Conservation (phyloP, 1,139 yeast species). For the Spencermartinsiella ligniputridi region DNA sequence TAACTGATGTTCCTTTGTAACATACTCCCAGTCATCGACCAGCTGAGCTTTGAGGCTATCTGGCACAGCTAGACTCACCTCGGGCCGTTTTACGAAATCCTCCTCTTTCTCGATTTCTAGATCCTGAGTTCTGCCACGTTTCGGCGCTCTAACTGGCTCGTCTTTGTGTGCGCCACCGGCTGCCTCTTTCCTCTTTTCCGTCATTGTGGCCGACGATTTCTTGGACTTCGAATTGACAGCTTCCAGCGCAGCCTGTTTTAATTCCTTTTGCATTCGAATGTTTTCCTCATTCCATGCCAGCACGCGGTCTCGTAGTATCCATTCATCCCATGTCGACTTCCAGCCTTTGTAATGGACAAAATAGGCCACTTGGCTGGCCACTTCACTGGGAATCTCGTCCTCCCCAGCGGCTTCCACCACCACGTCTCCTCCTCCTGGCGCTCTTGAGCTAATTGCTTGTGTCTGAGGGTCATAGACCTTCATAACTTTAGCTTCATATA, state of each 20-base stretch:
- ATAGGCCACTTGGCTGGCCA: slow-evolving; percentile 44
- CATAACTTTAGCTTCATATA: slow-evolving; percentile 82
- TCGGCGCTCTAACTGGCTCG: slow-evolving; percentile 6
- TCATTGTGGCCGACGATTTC: neutral
- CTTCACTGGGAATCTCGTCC: slow-evolving; percentile 44
- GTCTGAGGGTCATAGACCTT: slow-evolving; percentile 56
- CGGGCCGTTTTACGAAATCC: slow-evolving; percentile 42
- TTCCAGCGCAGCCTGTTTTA: slow-evolving; percentile 48
- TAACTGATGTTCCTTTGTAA: slow-evolving; percentile 73
- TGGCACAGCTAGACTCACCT: slow-evolving; percentile 54
- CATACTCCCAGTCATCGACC: slow-evolving; percentile 90
- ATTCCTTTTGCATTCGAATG: slow-evolving; percentile 56
- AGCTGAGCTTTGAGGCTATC: slow-evolving; percentile 62
- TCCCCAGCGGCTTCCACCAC: slow-evolving; percentile 21
- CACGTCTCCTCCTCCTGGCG: slow-evolving; percentile 38
- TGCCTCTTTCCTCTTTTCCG: slow-evolving; percentile 1
- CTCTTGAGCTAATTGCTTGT: slow-evolving; percentile 31
- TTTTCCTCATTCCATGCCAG: slow-evolving; percentile 69
- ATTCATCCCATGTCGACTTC: slow-evolving; percentile 96
- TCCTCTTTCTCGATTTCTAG: slow-evolving; percentile 37
- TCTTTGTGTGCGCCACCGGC: slow-evolving; percentile 4
- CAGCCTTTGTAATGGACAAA: slow-evolving; percentile 91
- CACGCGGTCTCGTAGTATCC: slow-evolving; percentile 74
- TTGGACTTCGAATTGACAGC: slow-evolving; percentile 26
- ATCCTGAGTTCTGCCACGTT: slow-evolving; percentile 31